These are phyloP conservation scores for Otatea glauca DNA, from an alignment of 176 grass and related monocot species.

Conservation along the genomic window DNA sequence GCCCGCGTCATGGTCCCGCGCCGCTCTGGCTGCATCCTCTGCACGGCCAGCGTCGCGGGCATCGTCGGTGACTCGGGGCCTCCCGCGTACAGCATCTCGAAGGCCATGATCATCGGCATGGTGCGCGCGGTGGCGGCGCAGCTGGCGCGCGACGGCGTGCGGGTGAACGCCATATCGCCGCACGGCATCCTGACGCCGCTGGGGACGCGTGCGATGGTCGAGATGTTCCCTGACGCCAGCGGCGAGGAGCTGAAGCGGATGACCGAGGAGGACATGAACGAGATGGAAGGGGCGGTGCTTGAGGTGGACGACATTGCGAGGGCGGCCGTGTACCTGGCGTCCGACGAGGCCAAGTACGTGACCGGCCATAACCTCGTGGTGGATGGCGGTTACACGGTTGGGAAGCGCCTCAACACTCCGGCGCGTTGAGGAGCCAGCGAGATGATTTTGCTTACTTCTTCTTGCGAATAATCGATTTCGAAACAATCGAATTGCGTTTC, in stretches of 20 bases:
- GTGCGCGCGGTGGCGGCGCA: conserved; percentile 45
- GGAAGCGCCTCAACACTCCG: conserved; percentile 1
- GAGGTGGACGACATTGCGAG: conserved; percentile 50
- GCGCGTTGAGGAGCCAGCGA: background rate
- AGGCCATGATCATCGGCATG: background rate
- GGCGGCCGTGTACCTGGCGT: conserved; percentile 61
- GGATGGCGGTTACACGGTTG: conserved; percentile 59
- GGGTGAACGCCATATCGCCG: conserved; percentile 72
- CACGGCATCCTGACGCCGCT: conserved; percentile 34
- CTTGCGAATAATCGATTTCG: too few species aligned
- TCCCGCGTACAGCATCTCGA: background rate
- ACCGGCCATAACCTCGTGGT: conserved; percentile 69
- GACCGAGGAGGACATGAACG: conserved; percentile 1
- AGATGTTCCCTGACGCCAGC: background rate
- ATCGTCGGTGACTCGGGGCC: background rate
- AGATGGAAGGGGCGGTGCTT: conserved; percentile 46
- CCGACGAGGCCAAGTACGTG: conserved; percentile 65
- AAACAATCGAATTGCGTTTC: too few species aligned
- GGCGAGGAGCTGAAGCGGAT: conserved; percentile 29
- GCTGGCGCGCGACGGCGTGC: conserved; percentile 49
- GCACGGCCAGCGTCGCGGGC: conserved; percentile 48
- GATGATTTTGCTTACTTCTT: too few species aligned
- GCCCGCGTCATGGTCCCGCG: conserved; percentile 65
- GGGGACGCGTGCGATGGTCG: background rate
- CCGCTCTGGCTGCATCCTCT: conserved; percentile 48